These are phyloP conservation scores for Pilobolus umbonatus DNA, from an alignment of 192 early-diverging fungal genomes.

Conservation along the genomic window DNA sequence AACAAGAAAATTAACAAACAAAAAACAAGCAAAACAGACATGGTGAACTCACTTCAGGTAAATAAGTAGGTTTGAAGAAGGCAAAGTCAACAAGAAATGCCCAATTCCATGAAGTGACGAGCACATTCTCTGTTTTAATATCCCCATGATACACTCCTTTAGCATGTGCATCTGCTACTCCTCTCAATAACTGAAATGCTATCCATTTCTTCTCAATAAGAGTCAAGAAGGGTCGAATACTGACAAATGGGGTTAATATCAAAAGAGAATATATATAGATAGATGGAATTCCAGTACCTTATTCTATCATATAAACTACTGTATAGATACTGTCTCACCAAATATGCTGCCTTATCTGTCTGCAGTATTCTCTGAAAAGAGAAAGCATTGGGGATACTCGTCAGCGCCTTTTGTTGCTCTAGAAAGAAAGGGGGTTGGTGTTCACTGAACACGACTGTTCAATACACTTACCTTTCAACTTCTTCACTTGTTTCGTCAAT, in stretches of 20 bases:
- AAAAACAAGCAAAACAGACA: background rate
- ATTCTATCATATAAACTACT: constrained; percentile 96
- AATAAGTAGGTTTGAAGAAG: constrained; percentile 84
- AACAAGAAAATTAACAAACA: background rate
- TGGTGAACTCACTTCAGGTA: constrained; percentile 66
- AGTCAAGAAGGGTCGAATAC: constrained; percentile 89
- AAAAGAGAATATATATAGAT: background rate
- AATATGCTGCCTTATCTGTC: constrained; percentile 85
- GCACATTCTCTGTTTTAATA: constrained; percentile 92
- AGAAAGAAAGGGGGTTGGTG: no score
- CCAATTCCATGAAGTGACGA: constrained; percentile 97
- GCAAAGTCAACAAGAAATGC: constrained; percentile 86
- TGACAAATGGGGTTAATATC: constrained; percentile 21
- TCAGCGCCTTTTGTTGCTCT: constrained; percentile 63
- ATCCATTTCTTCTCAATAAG: constrained; percentile 93
- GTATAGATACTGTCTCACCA: constrained; percentile 84
- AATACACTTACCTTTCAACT: constrained; percentile 48
- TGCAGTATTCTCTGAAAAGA: constrained; percentile 77
- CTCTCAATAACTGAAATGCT: constrained; percentile 80
- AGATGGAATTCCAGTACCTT: constrained; percentile 44
- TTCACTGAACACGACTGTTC: background rate
- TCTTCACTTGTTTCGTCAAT: constrained; percentile 46
- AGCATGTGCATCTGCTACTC: constrained; percentile 74
- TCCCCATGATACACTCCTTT: constrained; percentile 85
- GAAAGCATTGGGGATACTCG: constrained; percentile 72